Percentiles rank a stretch among this genome's conserved stretches.
These are phyloP conservation scores for Cladosporium sp. DNA, from an alignment of 2,329 filamentous ascomycete genomes.

Conservation along the genomic window DNA sequence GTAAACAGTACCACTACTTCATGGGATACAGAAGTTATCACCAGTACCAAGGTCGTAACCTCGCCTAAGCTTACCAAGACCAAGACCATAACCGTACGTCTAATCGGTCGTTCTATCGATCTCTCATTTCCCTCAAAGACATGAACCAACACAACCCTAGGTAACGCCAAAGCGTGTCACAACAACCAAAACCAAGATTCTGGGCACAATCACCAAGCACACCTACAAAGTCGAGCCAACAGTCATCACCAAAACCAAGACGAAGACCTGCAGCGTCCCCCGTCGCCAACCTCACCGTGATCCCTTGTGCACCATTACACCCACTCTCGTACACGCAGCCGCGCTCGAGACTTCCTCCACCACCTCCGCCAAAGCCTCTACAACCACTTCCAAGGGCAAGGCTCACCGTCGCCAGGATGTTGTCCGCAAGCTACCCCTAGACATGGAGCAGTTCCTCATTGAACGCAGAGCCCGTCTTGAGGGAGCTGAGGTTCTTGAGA, in stretches of 20 bases:
- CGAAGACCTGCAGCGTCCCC: slow-evolving; percentile 30
- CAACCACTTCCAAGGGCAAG: slow-evolving; percentile 5
- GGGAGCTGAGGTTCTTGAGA: slow-evolving; percentile 15
- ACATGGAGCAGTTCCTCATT: slow-evolving; percentile 18
- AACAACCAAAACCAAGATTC: slow-evolving; percentile 26
- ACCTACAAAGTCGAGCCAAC: slow-evolving; percentile 14
- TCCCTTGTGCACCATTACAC: slow-evolving; percentile 14
- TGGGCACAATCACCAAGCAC: slow-evolving; percentile 27
- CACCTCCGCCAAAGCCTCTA: slow-evolving; percentile 17
- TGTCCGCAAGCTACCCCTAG: slow-evolving; percentile 7
- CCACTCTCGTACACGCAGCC: slow-evolving; percentile 12
- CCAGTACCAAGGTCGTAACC: slow-evolving; percentile 22
- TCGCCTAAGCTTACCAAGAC: slow-evolving; percentile 11
- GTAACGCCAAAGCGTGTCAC: slow-evolving; percentile 17
- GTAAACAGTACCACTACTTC: not conserved
- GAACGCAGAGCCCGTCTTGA: slow-evolving; percentile 25
- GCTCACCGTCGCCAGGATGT: slow-evolving; percentile 9
- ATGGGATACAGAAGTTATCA: slow-evolving; percentile 19
- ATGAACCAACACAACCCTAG: not conserved
- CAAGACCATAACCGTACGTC: not conserved
- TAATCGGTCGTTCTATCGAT: not conserved
- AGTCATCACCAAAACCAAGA: slow-evolving; percentile 26
- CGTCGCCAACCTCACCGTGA: slow-evolving; percentile 20
- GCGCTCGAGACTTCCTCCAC: slow-evolving; percentile 27
- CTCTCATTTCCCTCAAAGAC: not conserved